Evolutionary conservation across 192 early-diverging fungal genomes (phyloP), one percentile per base, ranked within the genome.

Genomic region (Chytriomyces sp.): DNA sequence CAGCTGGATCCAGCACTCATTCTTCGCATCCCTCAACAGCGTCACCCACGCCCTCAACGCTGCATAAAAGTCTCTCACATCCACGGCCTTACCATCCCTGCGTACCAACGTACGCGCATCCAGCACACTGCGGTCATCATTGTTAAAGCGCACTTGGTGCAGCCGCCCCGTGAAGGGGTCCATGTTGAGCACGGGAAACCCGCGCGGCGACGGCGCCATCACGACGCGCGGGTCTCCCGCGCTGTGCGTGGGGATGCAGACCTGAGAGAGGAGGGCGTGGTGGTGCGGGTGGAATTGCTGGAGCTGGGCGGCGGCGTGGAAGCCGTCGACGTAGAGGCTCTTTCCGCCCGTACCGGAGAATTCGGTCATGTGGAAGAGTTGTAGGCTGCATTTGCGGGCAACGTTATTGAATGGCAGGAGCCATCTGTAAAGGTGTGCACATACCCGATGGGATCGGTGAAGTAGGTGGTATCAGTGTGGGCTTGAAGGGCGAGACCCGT

Each of bases 401-500:
- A 65, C 2, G 22, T 64, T 33, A 64, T 64, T 14, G 36, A 55
- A 64, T 49, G 10, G 44, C 12, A 49, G 44, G 44, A 49, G 44
- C n/a, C 55, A 26, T 57, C n/a, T 2, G 77, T 39, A 26, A 4
- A 54, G 22, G 2, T 30, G 38, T 17, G 62, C 10, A 63, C 77
- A 32, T 77, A 87, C 88, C 93, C 91, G 10, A 84, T 78, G 5
- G 93, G 93, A 63, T 94, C 93, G 0, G 93, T 92, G 67, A 94
- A 94, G 73, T 94, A 94, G 0, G 92, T 93, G 8, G 87, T 92
- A 76, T 94, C 93, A 0, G 92, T 94, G 64, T 94, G 93, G 22
- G 89, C 92, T 38, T 85, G 87, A 3, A 94, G 79, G 0, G 85
- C 86, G 7, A 93, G 52, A 49, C 75, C 77, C 5, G 93, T 93